Evolutionary conservation across 495 filamentous ascomycete species (phyloP).

Genomic region (Podospora sp.): DNA sequence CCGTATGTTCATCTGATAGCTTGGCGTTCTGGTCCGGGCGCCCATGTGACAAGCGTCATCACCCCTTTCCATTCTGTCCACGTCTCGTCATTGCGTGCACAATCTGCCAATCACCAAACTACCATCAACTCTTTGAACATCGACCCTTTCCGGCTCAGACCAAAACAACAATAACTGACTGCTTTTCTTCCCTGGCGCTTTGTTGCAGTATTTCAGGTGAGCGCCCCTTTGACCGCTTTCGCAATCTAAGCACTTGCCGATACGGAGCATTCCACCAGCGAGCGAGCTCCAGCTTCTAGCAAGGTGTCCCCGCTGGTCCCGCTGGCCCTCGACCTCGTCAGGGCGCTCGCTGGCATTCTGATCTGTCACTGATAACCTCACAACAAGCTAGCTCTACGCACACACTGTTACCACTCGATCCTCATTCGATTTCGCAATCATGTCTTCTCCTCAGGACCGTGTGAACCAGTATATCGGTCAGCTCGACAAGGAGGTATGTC

Average conservation of each 20-base stretch:
- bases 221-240: conserved; percentile 1
- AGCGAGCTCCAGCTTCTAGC: neutral
- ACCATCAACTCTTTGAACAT: conserved; percentile 14
- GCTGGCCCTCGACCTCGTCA: neutral
- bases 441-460: conserved; percentile 85
- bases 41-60: conserved; percentile 20
- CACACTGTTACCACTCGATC: conserved; percentile 4
- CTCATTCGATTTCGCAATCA: conserved; percentile 35
- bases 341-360: neutral
- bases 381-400: conserved; percentile 20
- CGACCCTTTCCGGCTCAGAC: conserved; percentile 11
- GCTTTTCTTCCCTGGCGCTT: neutral
- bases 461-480: conserved; percentile 84
- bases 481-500: conserved; percentile 91
- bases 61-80: conserved; percentile 32
- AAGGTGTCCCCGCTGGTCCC: conserved; percentile 3
- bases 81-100: conserved; percentile 39
- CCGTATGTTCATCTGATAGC: neutral
- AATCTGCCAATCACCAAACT: conserved; percentile 12
- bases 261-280: neutral
- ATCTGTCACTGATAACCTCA: conserved; percentile 13
- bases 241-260: neutral
- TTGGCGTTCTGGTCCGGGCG: neutral
- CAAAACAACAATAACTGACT: conserved; percentile 7
- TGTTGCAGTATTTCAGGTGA: conserved; percentile 2